Base-by-base conservation (phyloP, 1,284 basidiomycete genomes). In the Heterobasidion occidentale region DNA sequence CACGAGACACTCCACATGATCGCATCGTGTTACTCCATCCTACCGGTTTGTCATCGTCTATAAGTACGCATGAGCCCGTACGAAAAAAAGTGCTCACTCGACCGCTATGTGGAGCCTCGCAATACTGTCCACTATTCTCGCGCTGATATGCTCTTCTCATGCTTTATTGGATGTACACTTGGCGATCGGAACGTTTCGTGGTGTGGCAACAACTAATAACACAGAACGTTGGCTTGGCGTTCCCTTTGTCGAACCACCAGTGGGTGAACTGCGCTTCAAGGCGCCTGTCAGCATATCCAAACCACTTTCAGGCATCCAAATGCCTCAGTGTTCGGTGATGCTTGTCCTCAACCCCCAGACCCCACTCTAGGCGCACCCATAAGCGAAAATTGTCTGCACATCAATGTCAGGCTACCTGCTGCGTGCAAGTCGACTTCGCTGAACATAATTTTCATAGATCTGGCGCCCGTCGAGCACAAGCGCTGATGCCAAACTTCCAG, bases 181-280 rank as follows among this genome's bases (percentile, higher is more conserved):
- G 17, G 71, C 67, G 9, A 73, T 70, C 0, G 79, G 80, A 7
- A 72, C 64, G 0, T 81, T 81, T 61, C 71, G 70, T 11, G 80
- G 80, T 7, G 58, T 72, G 1, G 58, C 68, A 15, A 68, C 71
- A 12, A 50, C 64, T 0, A 75, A 74, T 58, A 75, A 72, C 11
- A 75, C 75, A 6, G 79, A 83, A 7, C 58, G 61, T 12, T 83
- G 80, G 77, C 71, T 86, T 2, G 85, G 86, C 2, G 80, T 90
- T 50, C 86, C 84, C 0, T 90, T 78, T 61, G 85, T 82, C 27
- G 68, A 79, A 57, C 75, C 84, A 20, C 86, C 83, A 0, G 61
- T 78, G 7, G 80, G 80, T 0, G 36, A 58, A 2, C 67, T 81
- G 15, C 76, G 83, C 7, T 84, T 85, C 72, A 79, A 77, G 60